phyloP scores from a whole-genome alignment of 164 flowering plant species.

The Stephania japonica region DNA sequence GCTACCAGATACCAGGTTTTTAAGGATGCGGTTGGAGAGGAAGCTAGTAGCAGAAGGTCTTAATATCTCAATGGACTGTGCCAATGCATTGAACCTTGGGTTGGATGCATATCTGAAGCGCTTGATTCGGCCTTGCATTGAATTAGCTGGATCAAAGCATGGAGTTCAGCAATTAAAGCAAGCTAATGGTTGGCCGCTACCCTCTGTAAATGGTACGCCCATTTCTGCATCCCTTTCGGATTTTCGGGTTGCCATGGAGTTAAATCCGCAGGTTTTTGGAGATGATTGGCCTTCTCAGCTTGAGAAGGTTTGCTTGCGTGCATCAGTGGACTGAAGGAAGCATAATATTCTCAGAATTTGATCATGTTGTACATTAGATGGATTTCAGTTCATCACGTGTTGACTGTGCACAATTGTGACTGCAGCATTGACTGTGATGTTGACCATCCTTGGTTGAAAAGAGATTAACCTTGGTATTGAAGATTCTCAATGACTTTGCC shows the following conservation, averaged over 20 bases:
- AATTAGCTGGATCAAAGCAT: constrained; percentile 42
- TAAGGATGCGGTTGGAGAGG: constrained; percentile 46
- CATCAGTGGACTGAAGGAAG: constrained; percentile 24
- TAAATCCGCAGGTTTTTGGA: constrained; percentile 70
- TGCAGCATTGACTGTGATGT: constrained; percentile 11
- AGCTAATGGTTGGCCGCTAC: constrained; percentile 8
- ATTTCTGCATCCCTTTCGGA: constrained; percentile 42
- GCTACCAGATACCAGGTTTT: constrained; percentile 63
- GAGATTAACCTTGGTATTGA: constrained; percentile 8
- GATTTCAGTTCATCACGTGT: not conserved
- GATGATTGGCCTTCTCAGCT: constrained; percentile 66
- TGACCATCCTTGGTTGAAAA: constrained; percentile 7
- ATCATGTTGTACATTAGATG: not conserved
- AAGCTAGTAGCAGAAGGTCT: constrained; percentile 56
- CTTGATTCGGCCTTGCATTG: constrained; percentile 61
- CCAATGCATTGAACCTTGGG: constrained; percentile 56
- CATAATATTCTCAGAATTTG: not conserved
- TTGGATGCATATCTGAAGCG: constrained; percentile 70
- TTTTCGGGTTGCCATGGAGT: constrained; percentile 64
- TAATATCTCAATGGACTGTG: constrained; percentile 43
- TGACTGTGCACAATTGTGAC: constrained; percentile 6
- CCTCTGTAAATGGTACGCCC: constrained; percentile 21
- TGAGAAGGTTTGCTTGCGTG: constrained; percentile 49
- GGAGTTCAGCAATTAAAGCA: constrained; percentile 20
- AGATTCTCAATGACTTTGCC: constrained; percentile 4